phyloP scores from a whole-genome alignment of 441 rosid genomes.

The Monsonia emarginata region DNA sequence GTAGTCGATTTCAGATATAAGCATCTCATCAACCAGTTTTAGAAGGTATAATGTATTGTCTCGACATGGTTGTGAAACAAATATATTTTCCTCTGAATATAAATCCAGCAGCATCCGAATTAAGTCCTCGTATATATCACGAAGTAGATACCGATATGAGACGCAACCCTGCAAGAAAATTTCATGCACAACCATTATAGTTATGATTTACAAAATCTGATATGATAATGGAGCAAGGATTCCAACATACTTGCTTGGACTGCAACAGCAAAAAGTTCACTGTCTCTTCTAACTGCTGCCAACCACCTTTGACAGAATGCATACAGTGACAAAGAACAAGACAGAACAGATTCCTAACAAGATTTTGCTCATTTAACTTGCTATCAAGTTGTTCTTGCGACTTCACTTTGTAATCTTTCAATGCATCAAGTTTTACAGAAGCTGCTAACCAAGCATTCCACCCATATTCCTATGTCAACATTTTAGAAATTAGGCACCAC shows the following conservation, averaged over 20 bases:
- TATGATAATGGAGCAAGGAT: slow-evolving; percentile 13
- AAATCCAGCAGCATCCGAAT: slow-evolving; percentile 63
- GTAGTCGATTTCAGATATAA: slow-evolving; percentile 67
- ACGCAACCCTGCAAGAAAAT: slow-evolving; percentile 45
- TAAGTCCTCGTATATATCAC: slow-evolving; percentile 69
- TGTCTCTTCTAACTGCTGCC: slow-evolving; percentile 96
- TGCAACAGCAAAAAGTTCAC: slow-evolving; percentile 68
- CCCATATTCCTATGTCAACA: slow-evolving; percentile 63
- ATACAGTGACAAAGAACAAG: slow-evolving; percentile 84
- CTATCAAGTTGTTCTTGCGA: slow-evolving; percentile 32
- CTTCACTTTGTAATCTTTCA: slow-evolving; percentile 49
- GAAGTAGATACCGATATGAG: slow-evolving; percentile 50
- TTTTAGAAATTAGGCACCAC: slow-evolving; percentile 23
- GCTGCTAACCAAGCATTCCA: slow-evolving; percentile 89
- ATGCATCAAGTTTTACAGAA: slow-evolving; percentile 55
- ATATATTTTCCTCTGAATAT: slow-evolving; percentile 75
- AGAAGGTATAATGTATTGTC: slow-evolving; percentile 83
- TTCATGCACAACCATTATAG: not conserved
- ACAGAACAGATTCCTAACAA: slow-evolving; percentile 65
- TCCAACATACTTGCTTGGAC: slow-evolving; percentile 55
- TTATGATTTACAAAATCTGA: slow-evolving; percentile 6
- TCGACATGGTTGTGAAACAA: slow-evolving; percentile 83
- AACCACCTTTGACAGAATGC: slow-evolving; percentile 84
- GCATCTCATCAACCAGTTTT: slow-evolving; percentile 80
- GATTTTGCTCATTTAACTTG: slow-evolving; percentile 51